phyloP scores from a whole-genome alignment of 371 early-diverging fungal genomes.

The Syncephalastrum racemosum region DNA sequence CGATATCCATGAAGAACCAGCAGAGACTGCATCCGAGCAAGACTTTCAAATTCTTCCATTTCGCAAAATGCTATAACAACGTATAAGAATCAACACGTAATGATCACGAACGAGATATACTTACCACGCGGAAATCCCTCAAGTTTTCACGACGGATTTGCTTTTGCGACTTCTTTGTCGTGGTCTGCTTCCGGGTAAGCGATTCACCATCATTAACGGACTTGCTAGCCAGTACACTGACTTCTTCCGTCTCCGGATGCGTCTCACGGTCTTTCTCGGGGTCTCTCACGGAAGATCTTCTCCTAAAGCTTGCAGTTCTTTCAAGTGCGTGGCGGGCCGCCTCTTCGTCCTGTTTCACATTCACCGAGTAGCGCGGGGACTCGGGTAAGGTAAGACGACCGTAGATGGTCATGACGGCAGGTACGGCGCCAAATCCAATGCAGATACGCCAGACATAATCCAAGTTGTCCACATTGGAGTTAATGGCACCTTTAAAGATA shows the following conservation, averaged over 20 bases:
- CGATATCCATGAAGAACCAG: constrained; percentile 28
- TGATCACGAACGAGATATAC: not conserved
- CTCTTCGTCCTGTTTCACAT: constrained; percentile 43
- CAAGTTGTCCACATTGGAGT: constrained; percentile 40
- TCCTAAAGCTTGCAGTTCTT: constrained; percentile 1
- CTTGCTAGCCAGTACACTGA: not conserved
- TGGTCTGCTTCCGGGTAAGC: constrained; percentile 11
- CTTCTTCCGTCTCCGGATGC: not conserved
- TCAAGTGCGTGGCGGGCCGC: constrained; percentile 33
- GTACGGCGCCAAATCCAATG: constrained; percentile 56
- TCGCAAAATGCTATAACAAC: constrained; percentile 12
- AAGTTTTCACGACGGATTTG: constrained; percentile 13
- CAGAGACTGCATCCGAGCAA: constrained; percentile 18
- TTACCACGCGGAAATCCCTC: constrained; percentile 16
- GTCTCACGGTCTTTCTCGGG: not conserved
- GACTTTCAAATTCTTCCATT: constrained; percentile 18
- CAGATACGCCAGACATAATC: constrained; percentile 66
- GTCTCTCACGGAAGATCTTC: constrained; percentile 5
- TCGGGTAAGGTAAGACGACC: constrained; percentile 70
- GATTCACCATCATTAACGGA: no score
- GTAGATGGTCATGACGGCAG: constrained; percentile 60
- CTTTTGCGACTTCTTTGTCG: constrained; percentile 12
- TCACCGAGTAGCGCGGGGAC: constrained; percentile 62
- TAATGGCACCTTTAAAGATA: constrained; percentile 44
- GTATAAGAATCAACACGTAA: no score